Conservation (phyloP, 2,329 filamentous ascomycete species). For the Ophiostoma tasmaniense region DNA sequence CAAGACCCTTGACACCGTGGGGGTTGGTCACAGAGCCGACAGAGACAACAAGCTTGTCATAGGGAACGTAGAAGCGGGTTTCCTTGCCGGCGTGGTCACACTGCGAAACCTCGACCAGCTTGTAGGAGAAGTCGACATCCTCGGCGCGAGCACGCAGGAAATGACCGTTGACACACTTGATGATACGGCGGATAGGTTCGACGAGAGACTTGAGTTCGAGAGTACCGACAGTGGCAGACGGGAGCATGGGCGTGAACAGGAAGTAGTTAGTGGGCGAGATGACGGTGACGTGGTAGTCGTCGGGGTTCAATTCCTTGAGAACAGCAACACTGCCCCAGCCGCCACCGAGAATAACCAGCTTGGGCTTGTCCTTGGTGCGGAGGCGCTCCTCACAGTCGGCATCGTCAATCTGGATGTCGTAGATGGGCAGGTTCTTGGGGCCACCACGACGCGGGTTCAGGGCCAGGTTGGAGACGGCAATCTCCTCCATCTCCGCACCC, state of each 20-base stretch:
- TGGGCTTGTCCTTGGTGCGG: constrained; percentile 76
- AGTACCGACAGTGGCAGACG: constrained; percentile 92
- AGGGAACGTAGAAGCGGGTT: constrained; percentile 82
- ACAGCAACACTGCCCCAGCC: constrained; percentile 93
- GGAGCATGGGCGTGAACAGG: constrained; percentile 95
- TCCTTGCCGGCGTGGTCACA: constrained; percentile 61
- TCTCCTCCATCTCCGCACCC: constrained; percentile 56
- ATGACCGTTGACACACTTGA: constrained; percentile 70
- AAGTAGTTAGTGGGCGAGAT: constrained; percentile 96
- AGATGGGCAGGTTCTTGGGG: constrained; percentile 90
- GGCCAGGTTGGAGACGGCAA: constrained; percentile 76
- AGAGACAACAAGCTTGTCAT: constrained; percentile 90
- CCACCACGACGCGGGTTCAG: constrained; percentile 74
- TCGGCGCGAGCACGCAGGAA: constrained; percentile 83
- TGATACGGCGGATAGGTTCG: constrained; percentile 82
- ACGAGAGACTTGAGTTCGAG: constrained; percentile 84
- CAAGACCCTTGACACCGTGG: constrained; percentile 89
- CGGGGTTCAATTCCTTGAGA: constrained; percentile 79
- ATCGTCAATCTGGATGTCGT: constrained; percentile 80
- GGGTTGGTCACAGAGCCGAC: constrained; percentile 90
- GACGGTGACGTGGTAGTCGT: constrained; percentile 92
- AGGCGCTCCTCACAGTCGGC: constrained; percentile 73
- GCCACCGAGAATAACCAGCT: constrained; percentile 82
- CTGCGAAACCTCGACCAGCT: constrained; percentile 80
- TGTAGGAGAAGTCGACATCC: constrained; percentile 84